Evolutionary conservation across 2,329 filamentous ascomycete genomes (phyloP).

Genomic region (Penicillium sp.): DNA sequence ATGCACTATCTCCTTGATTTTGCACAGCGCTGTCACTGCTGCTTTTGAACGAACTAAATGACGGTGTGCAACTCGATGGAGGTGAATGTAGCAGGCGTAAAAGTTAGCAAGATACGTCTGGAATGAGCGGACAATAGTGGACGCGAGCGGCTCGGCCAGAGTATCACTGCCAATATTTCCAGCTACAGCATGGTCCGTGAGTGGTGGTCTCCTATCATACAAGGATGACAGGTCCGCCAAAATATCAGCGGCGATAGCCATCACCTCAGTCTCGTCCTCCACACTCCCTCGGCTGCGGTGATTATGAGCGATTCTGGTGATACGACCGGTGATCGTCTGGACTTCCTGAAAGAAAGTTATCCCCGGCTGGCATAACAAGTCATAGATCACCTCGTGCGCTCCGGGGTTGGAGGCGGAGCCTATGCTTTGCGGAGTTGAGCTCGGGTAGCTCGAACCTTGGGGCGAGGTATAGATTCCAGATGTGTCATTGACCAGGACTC

Average conservation of each 20-base stretch:
- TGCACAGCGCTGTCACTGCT: not conserved
- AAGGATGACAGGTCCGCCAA: slow-evolving; percentile 50
- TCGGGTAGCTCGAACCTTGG: slow-evolving; percentile 40
- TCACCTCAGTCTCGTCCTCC: slow-evolving; percentile 58
- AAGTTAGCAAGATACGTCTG: slow-evolving; percentile 57
- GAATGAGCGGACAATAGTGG: slow-evolving; percentile 53
- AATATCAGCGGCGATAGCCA: slow-evolving; percentile 53
- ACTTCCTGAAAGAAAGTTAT: slow-evolving; percentile 54
- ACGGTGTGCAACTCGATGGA: slow-evolving; percentile 57
- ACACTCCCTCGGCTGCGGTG: slow-evolving; percentile 56
- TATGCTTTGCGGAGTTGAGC: slow-evolving; percentile 22
- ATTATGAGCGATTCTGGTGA: slow-evolving; percentile 57
- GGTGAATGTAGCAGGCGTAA: slow-evolving; percentile 54
- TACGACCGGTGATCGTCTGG: slow-evolving; percentile 56
- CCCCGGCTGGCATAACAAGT: not conserved
- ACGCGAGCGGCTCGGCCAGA: slow-evolving; percentile 48
- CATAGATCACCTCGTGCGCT: not conserved
- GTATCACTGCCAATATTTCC: slow-evolving; percentile 49
- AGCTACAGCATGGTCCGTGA: slow-evolving; percentile 57
- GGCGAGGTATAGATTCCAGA: not conserved
- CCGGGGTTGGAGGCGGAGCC: not conserved
- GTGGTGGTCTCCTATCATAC: slow-evolving; percentile 50
- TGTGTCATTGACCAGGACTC: slow-evolving; percentile 48
- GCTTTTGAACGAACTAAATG: slow-evolving; percentile 36
- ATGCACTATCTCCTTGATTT: slow-evolving; percentile 1